Evolutionary conservation across 2,329 filamentous ascomycete species (phyloP).

Genomic region (Botrytis aclada): DNA sequence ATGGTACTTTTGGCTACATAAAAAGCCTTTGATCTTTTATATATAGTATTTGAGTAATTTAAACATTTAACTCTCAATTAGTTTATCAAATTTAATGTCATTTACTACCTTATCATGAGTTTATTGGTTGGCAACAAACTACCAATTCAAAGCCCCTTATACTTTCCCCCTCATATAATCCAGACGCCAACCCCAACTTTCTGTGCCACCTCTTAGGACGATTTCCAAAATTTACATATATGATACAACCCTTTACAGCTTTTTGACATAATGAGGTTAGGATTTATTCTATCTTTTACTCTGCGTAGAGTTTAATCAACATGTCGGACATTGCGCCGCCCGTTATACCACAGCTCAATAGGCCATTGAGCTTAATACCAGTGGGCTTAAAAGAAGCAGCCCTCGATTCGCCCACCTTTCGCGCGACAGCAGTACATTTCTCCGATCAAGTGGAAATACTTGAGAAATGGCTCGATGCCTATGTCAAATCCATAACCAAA

Average conservation of each 20-base stretch:
- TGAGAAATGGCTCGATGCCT: constrained; percentile 85
- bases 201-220: background rate
- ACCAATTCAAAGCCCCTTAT: background rate
- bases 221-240: background rate
- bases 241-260: background rate
- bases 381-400: constrained; percentile 91
- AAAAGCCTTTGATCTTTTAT: background rate
- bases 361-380: constrained; percentile 46
- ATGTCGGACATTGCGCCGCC: constrained; percentile 26
- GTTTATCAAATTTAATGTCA: background rate
- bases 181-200: background rate
- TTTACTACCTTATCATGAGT: background rate
- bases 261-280: constrained; percentile 13
- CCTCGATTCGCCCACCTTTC: constrained; percentile 94
- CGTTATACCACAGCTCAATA: constrained; percentile 27
- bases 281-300: constrained; percentile 6
- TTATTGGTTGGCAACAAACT: background rate
- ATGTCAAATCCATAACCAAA: constrained; percentile 59
- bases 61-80: background rate
- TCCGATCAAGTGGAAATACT: constrained; percentile 86
- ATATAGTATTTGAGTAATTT: background rate
- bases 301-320: constrained; percentile 24
- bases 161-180: background rate
- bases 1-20: background rate
- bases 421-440: constrained; percentile 81